A percentile compares a stretch with the other conserved stretches of the same genome.
Evolutionary conservation across 2,329 filamentous ascomycete species (phyloP).

Genomic region (Cadophora sp.): DNA sequence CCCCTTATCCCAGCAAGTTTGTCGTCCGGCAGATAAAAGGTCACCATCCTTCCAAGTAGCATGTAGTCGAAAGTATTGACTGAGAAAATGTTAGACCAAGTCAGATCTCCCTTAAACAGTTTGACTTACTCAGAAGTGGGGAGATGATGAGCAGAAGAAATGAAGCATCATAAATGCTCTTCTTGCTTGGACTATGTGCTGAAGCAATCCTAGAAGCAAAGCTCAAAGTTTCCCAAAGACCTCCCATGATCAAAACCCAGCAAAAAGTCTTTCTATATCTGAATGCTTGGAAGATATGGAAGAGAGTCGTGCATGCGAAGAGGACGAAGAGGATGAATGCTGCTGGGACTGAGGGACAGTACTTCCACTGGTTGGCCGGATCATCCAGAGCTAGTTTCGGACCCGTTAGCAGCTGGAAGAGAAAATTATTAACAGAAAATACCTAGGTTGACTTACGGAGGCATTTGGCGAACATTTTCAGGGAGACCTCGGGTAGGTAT

Average conservation of each 20-base stretch:
- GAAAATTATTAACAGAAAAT: too few relatives aligned
- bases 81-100: constrained; percentile 22
- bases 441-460: background rate
- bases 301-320: constrained; percentile 42
- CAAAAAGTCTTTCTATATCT: constrained; percentile 48
- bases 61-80: constrained; percentile 32
- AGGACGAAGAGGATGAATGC: constrained; percentile 46
- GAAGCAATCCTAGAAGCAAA: constrained; percentile 27
- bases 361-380: constrained; percentile 39
- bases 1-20: constrained; percentile 21
- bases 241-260: constrained; percentile 53
- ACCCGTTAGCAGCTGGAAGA: background rate
- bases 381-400: constrained; percentile 13
- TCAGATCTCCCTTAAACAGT: constrained; percentile 16
- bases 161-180: background rate
- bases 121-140: constrained; percentile 40
- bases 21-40: constrained; percentile 22
- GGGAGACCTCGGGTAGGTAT: background rate
- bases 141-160: constrained; percentile 26
- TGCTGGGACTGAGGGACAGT: constrained; percentile 46
- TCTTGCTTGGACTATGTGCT: constrained; percentile 19
- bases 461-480: background rate
- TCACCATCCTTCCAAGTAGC: constrained; percentile 24
- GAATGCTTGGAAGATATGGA: constrained; percentile 46
- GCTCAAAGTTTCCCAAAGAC: constrained; percentile 22